These are phyloP conservation scores for Trametes versicolor DNA, from an alignment of 1,284 basidiomycete genomes.

Conservation along the genomic window DNA sequence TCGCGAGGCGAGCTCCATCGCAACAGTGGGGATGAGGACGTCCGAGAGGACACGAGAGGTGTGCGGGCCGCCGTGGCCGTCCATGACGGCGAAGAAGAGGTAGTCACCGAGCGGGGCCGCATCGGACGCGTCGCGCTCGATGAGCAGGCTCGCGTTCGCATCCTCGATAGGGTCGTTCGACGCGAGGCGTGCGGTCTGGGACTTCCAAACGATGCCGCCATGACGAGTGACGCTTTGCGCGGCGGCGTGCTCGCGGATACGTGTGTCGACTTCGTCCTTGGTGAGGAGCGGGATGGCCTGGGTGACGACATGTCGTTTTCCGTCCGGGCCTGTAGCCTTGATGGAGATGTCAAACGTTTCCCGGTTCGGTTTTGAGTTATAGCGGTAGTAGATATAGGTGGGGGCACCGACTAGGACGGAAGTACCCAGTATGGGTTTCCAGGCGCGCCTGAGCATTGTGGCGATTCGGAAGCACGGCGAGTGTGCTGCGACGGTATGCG, in stretches of 20 bases:
- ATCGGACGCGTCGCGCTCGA: conserved; percentile 69
- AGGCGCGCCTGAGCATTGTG: conserved; percentile 69
- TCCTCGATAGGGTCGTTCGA: conserved; percentile 95
- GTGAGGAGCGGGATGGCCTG: conserved; percentile 67
- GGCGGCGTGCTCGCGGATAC: conserved; percentile 66
- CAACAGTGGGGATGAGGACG: conserved; percentile 88
- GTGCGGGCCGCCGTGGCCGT: conserved; percentile 89
- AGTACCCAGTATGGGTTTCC: conserved; percentile 68
- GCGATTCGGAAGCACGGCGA: not conserved
- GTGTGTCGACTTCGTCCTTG: conserved; percentile 63
- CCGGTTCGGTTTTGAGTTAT: conserved; percentile 42
- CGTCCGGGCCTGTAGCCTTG: conserved; percentile 63
- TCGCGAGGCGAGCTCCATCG: conserved; percentile 76
- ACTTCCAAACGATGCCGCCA: conserved; percentile 70
- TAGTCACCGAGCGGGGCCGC: conserved; percentile 72
- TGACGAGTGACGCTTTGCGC: conserved; percentile 56
- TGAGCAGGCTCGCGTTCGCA: conserved; percentile 77
- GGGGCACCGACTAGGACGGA: conserved; percentile 58
- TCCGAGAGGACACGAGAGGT: conserved; percentile 90
- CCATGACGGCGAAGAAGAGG: conserved; percentile 90
- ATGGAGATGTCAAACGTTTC: conserved; percentile 67
- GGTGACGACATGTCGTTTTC: conserved; percentile 62
- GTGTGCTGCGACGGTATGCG: not conserved
- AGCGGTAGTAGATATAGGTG: conserved; percentile 59
- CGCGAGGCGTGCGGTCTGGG: conserved; percentile 81